Percentiles rank a stretch among this genome's conserved stretches.
phyloP scores from a whole-genome alignment of 1,284 basidiomycete species.

The Puccinia novopanici region DNA sequence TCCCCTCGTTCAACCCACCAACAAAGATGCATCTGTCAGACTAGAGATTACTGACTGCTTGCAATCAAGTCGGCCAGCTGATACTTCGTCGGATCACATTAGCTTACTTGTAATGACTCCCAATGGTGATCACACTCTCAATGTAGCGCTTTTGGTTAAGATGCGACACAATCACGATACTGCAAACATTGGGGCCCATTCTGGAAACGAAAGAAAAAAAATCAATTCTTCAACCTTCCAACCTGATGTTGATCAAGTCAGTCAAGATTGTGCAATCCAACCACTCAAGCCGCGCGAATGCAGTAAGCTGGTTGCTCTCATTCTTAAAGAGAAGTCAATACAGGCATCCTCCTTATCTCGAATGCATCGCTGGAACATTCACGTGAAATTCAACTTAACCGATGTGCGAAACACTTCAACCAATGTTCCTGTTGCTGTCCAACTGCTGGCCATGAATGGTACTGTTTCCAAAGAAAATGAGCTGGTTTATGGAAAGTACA shows the following conservation, averaged over 20 bases:
- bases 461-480: neutral
- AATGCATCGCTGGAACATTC: conserved; percentile 18
- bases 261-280: neutral
- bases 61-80: too few species aligned
- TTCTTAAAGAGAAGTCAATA: neutral
- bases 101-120: neutral
- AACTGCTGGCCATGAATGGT: neutral
- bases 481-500: neutral
- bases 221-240: neutral
- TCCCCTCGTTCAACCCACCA: neutral
- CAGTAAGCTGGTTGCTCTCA: conserved; percentile 7
- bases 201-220: conserved; percentile 1
- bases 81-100: neutral
- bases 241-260: neutral
- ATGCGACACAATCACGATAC: neutral
- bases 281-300: neutral
- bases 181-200: neutral
- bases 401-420: conserved; percentile 10
- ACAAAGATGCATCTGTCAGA: too few species aligned
- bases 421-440: neutral
- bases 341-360: neutral
- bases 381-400: neutral
- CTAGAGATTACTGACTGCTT: too few species aligned
- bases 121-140: neutral
- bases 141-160: neutral